Evolutionary conservation across 305 asterid species (phyloP).

Genomic region (Nicotiana rustica): DNA sequence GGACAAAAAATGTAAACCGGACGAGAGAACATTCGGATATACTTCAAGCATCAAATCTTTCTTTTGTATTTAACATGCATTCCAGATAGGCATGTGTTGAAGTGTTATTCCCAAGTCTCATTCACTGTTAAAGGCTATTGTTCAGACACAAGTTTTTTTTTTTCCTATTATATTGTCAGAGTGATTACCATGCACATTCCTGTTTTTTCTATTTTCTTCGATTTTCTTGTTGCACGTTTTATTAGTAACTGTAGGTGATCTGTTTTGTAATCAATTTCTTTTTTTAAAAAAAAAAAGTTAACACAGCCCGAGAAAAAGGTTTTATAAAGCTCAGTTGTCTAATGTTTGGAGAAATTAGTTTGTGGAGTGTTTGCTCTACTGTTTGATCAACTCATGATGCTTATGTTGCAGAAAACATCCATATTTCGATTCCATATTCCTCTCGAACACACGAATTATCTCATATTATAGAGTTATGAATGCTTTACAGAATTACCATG

Average conservation of each 20-base stretch:
- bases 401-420: slow-evolving; percentile 11
- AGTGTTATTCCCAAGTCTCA: background rate
- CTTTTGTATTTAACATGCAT: background rate
- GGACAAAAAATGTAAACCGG: background rate
- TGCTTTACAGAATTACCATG: slow-evolving; percentile 96
- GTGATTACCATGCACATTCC: background rate
- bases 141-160: background rate
- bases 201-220: background rate
- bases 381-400: background rate
- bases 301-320: background rate
- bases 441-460: slow-evolving; percentile 60
- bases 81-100: background rate
- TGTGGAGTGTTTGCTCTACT: slow-evolving; percentile 10
- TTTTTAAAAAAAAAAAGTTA: background rate
- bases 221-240: background rate
- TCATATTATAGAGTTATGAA: slow-evolving; percentile 80
- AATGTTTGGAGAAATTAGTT: slow-evolving; percentile 14
- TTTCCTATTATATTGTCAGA: background rate
- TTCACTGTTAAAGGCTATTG: background rate
- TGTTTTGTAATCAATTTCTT: background rate
- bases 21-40: background rate
- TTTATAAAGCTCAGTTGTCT: slow-evolving; percentile 5
- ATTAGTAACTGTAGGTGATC: background rate
- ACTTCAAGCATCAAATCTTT: slow-evolving; percentile 18
- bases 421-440: slow-evolving; percentile 34